phyloP scores from a whole-genome alignment of 495 filamentous ascomycete species.

The Trichocladium antarcticum region DNA sequence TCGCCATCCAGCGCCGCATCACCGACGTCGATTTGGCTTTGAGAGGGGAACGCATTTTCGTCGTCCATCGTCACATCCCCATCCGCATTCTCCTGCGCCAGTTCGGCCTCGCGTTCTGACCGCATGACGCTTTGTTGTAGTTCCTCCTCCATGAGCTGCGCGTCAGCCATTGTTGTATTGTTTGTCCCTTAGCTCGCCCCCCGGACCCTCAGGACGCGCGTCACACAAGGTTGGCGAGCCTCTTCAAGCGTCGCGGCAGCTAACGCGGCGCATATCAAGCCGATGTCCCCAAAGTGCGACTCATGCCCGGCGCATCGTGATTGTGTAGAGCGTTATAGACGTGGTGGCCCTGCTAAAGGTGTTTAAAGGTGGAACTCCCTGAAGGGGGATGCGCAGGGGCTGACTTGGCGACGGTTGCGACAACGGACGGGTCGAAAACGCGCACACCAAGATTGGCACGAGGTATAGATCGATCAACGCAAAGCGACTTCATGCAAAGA shows the following conservation, averaged over 20 bases:
- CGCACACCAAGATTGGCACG: background rate
- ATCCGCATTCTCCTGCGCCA: constrained; percentile 19
- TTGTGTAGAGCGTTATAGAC: background rate
- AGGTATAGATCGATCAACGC: background rate
- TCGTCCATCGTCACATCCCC: constrained; percentile 29
- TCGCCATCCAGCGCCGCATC: constrained; percentile 41
- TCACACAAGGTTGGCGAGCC: constrained; percentile 6
- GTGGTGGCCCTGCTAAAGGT: background rate
- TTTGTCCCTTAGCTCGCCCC: background rate
- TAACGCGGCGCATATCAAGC: constrained; percentile 17
- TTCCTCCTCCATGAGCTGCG: constrained; percentile 42
- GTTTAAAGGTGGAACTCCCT: background rate
- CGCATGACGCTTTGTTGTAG: constrained; percentile 39
- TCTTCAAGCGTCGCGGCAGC: constrained; percentile 14
- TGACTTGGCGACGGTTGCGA: background rate
- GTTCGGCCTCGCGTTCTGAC: constrained; percentile 33
- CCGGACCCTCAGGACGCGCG: background rate
- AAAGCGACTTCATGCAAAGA: background rate
- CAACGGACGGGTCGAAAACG: constrained; percentile 1
- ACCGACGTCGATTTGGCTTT: constrained; percentile 35
- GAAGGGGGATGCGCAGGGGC: constrained; percentile 8
- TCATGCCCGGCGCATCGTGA: constrained; percentile 18
- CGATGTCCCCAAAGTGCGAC: background rate
- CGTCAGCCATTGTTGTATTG: constrained; percentile 32
- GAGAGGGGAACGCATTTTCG: constrained; percentile 25